Evolutionary conservation across 306 rosid genomes (phyloP), one percentile per base, ranked within the genome.

Genomic region (Fragaria nilgerrensis): DNA sequence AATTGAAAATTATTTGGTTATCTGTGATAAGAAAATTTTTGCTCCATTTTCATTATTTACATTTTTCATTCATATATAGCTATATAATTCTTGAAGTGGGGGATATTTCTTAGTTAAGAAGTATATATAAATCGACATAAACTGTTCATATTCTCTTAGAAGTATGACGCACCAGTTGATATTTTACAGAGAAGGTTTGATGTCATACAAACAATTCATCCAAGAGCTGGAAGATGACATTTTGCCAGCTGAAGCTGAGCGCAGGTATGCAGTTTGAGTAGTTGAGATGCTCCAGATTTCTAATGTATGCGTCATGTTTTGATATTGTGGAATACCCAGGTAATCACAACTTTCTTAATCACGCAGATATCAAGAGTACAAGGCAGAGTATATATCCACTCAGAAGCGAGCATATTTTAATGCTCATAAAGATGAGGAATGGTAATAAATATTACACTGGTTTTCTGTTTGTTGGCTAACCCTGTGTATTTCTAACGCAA

Each of bases 221-320:
- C 99, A 92, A 87, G 99, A 96, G 85, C 97, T 96, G 77, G 99
- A 96, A 88, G 99, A 96, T 86, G 99, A 96, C 84, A 78, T 96
- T 78, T 84, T 96, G 64, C 99, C 99, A 15, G 78, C 91, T 75
- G 99, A 96, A 87, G 99, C 99, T 36, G 99, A 96, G 81, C 96
- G 94, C 80, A 92, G 99, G 99, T 91, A 88, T 73, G 73, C 59
- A 61, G 49, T 68, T 68, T 47, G 68, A 71, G 56, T 71, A 32
- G 75, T 77, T 15, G 70, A 65, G 29, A 59, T 29, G 78, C 17
- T 62, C 45, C 16, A 37, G 11, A 47, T 74, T 55, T 52, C n/a
- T 29, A 15, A 25, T 39, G 25, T 48, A 34, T 25, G 71, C 64
- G 0, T 52, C 19, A 49, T 23, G 50, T 41, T 52, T 50, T 68